A percentile compares a stretch with the other conserved stretches of the same genome.
phyloP scores from a whole-genome alignment of 2,329 filamentous ascomycete genomes.

The Acarospora socialis region DNA sequence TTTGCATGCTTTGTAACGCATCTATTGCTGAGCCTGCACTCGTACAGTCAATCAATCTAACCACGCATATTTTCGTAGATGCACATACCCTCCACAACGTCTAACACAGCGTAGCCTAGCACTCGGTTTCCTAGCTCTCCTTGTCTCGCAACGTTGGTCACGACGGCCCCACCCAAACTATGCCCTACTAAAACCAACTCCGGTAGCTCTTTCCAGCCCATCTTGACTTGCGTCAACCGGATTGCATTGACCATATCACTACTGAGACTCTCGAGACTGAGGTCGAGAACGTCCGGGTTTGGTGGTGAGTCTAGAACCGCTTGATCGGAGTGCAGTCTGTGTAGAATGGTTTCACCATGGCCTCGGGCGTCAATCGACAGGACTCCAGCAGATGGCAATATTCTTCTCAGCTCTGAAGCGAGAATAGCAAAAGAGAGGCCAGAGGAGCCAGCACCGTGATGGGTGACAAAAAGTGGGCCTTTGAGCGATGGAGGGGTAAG shows the following conservation, averaged over 20 bases:
- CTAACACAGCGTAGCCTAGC: constrained; percentile 76
- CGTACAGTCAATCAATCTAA: not conserved
- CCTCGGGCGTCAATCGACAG: constrained; percentile 75
- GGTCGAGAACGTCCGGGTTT: constrained; percentile 39
- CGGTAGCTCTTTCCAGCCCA: constrained; percentile 62
- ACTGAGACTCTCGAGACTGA: constrained; percentile 58
- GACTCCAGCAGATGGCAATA: constrained; percentile 66
- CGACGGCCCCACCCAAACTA: constrained; percentile 80
- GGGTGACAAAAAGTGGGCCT: constrained; percentile 77
- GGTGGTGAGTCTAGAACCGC: constrained; percentile 20
- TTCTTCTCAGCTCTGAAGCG: constrained; percentile 59
- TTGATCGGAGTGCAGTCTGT: constrained; percentile 17
- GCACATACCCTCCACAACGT: constrained; percentile 65
- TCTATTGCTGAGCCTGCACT: constrained; percentile 68
- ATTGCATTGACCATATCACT: constrained; percentile 60
- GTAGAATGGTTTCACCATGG: constrained; percentile 59
- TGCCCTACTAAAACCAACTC: constrained; percentile 75
- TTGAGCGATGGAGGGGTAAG: constrained; percentile 57
- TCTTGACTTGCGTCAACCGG: constrained; percentile 47
- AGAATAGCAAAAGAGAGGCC: constrained; percentile 83
- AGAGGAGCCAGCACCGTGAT: constrained; percentile 89
- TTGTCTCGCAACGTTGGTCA: constrained; percentile 64
- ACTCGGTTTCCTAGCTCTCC: constrained; percentile 52
- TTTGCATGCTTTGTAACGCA: constrained; percentile 85
- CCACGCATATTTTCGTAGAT: not conserved